A percentile compares a stretch with the other conserved stretches of the same genome.
Evolutionary conservation across 345 rosid species (phyloP).

Genomic region (Lepidium sativum): DNA sequence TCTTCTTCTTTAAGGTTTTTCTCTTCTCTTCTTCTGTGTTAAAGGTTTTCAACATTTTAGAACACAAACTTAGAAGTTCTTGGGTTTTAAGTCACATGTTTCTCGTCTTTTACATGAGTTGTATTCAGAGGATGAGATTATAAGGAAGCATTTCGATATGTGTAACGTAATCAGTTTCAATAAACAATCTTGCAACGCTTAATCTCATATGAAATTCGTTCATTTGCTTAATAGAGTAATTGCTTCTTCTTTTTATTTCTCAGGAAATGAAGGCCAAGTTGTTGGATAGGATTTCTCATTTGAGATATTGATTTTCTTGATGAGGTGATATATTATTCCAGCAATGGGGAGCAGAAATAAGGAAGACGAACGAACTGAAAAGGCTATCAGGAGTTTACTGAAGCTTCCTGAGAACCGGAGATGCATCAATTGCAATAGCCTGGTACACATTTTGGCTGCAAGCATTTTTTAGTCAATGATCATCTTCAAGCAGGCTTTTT

Average conservation of each 20-base stretch:
- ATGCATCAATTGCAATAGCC: conserved; percentile 74
- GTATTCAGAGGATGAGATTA: background rate
- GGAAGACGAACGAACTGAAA: conserved; percentile 67
- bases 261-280: conserved; percentile 3
- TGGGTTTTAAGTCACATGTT: background rate
- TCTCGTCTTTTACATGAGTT: background rate
- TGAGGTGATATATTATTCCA: background rate
- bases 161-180: background rate
- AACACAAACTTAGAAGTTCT: background rate
- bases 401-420: conserved; percentile 72
- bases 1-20: conserved; percentile 4
- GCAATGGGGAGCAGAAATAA: conserved; percentile 47
- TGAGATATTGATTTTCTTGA: background rate
- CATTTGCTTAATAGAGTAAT: background rate
- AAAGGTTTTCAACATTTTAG: background rate
- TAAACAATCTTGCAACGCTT: background rate
- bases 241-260: background rate
- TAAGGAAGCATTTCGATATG: background rate
- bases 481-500: background rate
- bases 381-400: conserved; percentile 56
- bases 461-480: background rate
- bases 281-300: background rate
- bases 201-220: background rate
- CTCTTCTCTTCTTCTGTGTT: background rate
- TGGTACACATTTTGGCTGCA: conserved; percentile 37